Evolutionary conservation across 202 grass and related monocot genomes (phyloP).

Genomic region (Dendrocalamus latiflorus): DNA sequence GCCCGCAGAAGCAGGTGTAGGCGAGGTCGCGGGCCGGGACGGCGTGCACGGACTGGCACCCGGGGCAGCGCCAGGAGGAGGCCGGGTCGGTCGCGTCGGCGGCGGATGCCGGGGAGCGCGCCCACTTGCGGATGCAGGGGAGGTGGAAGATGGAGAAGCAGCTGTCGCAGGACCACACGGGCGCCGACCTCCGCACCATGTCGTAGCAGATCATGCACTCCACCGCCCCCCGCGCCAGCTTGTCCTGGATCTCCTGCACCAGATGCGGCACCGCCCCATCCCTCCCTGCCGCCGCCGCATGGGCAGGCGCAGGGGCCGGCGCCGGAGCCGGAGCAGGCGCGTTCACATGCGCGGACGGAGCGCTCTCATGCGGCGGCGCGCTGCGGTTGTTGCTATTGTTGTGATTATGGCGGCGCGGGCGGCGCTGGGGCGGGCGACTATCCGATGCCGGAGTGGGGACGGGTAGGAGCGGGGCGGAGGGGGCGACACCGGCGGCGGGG

Average conservation of each 20-base stretch:
- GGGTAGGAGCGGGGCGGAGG: too few relatives aligned
- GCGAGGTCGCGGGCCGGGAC: slow-evolving; percentile 44
- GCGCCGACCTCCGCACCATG: slow-evolving; percentile 87
- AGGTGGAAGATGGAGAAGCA: slow-evolving; percentile 98
- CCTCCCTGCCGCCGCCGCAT: not conserved
- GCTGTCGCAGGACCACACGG: slow-evolving; percentile 87
- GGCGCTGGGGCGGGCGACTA: not conserved
- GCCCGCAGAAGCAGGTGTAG: slow-evolving; percentile 83
- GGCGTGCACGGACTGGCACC: slow-evolving; percentile 72
- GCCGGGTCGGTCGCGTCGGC: slow-evolving; percentile 26
- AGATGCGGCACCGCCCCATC: slow-evolving; percentile 51
- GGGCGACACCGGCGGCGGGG: too few relatives aligned
- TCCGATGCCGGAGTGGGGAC: not conserved
- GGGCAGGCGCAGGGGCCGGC: not conserved
- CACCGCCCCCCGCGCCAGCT: slow-evolving; percentile 66
- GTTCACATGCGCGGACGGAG: not conserved
- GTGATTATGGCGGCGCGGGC: slow-evolving; percentile 34
- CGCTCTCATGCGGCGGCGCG: slow-evolving; percentile 16
- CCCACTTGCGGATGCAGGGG: slow-evolving; percentile 93
- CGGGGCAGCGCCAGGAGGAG: slow-evolving; percentile 73
- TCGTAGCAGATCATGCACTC: slow-evolving; percentile 99
- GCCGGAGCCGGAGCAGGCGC: not conserved
- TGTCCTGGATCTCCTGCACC: slow-evolving; percentile 98
- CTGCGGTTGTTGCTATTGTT: slow-evolving; percentile 13
- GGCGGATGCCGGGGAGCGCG: slow-evolving; percentile 71